Percentiles rank a stretch among this genome's conserved stretches.
Conservation (phyloP, 768 basidiomycete species). For the Leucogyrophana mollusca region DNA sequence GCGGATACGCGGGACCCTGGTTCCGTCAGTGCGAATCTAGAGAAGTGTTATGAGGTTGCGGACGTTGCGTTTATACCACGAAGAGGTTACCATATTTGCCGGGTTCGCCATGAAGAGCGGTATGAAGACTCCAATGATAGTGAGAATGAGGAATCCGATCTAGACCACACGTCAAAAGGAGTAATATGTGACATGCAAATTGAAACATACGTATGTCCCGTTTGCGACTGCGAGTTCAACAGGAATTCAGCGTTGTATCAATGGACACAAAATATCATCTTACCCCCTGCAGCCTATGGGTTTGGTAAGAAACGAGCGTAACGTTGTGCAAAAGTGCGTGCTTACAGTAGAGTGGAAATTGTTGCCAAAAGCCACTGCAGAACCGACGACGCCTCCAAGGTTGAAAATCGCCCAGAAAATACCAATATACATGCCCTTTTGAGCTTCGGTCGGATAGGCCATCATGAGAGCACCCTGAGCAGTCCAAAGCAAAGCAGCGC, state of each 20-base stretch:
- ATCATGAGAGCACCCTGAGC: slow-evolving; percentile 55
- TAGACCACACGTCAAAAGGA: slow-evolving; percentile 22
- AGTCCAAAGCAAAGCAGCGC: slow-evolving; percentile 54
- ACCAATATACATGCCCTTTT: slow-evolving; percentile 51
- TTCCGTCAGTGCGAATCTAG: slow-evolving; percentile 65
- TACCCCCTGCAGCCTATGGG: slow-evolving; percentile 28
- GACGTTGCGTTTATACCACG: too few relatives aligned
- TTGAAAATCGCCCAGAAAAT: slow-evolving; percentile 76
- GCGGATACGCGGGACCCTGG: slow-evolving; percentile 53
- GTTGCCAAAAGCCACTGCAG: slow-evolving; percentile 69
- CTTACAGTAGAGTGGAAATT: slow-evolving; percentile 64
- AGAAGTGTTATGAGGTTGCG: too few relatives aligned
- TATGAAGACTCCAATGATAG: slow-evolving; percentile 61
- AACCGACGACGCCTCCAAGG: slow-evolving; percentile 75
- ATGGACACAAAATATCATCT: slow-evolving; percentile 1
- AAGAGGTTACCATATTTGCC: slow-evolving; percentile 66
- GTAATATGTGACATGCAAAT: neutral
- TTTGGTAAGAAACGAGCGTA: neutral
- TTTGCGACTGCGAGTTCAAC: slow-evolving; percentile 50
- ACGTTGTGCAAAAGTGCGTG: neutral
- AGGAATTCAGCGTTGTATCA: neutral
- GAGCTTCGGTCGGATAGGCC: slow-evolving; percentile 54
- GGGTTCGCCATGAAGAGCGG: slow-evolving; percentile 72
- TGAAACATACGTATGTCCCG: slow-evolving; percentile 63
- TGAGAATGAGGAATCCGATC: slow-evolving; percentile 76